Evolutionary conservation across 1,284 basidiomycete genomes (phyloP).

Genomic region (Takashimella koratensis): DNA sequence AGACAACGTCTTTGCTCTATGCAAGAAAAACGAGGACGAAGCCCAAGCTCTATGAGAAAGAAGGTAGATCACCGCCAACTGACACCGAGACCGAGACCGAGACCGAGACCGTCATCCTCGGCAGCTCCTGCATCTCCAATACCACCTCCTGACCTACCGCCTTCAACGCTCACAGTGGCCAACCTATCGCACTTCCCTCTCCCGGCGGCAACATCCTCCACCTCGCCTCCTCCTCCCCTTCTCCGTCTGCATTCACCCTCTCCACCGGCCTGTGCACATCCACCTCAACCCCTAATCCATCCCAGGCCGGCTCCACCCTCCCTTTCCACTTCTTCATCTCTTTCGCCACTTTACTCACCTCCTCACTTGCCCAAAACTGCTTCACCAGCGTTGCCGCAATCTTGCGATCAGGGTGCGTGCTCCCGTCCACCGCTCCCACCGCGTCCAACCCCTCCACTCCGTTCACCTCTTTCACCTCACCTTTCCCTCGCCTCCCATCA

Average conservation of each 20-base stretch:
- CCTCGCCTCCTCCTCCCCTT: not conserved
- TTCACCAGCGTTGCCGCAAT: slow-evolving; percentile 11
- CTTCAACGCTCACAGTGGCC: not conserved
- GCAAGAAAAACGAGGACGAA: too few species aligned
- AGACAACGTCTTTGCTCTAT: too few species aligned
- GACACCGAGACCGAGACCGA: too few species aligned
- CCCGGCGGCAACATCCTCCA: not conserved
- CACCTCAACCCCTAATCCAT: slow-evolving; percentile 36
- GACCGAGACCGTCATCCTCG: too few species aligned
- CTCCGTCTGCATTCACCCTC: slow-evolving; percentile 3
- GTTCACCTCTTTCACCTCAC: not conserved
- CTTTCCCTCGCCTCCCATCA: slow-evolving; percentile 4
- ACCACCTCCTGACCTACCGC: too few species aligned
- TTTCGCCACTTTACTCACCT: slow-evolving; percentile 7
- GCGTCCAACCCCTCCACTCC: slow-evolving; percentile 8
- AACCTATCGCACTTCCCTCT: not conserved
- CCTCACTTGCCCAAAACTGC: slow-evolving; percentile 10
- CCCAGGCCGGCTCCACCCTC: slow-evolving; percentile 37
- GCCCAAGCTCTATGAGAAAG: too few species aligned
- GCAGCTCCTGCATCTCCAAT: too few species aligned
- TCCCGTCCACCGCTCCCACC: not conserved
- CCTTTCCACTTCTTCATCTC: slow-evolving; percentile 16
- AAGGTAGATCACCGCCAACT: too few species aligned
- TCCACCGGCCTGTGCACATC: not conserved
- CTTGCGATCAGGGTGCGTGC: slow-evolving; percentile 5